Evolutionary conservation across 495 filamentous ascomycete species (phyloP).

Genomic region (Tuber calosporum): DNA sequence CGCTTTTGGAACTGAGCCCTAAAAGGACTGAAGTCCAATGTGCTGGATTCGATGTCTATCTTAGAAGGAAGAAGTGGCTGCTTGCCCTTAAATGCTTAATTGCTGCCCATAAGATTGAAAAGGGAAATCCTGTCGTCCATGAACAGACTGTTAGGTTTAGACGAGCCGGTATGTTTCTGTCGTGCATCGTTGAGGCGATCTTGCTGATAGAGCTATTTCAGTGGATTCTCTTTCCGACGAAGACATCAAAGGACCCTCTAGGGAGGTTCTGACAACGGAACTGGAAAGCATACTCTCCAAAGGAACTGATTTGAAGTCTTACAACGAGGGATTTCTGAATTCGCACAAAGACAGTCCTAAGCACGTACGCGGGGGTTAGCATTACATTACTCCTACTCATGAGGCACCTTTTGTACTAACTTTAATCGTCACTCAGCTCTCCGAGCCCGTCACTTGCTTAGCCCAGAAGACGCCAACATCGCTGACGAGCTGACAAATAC

Average conservation of each 20-base stretch:
- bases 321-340: conserved; percentile 60
- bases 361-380: conserved; percentile 49
- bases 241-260: conserved; percentile 33
- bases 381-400: not conserved
- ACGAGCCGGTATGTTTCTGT: conserved; percentile 46
- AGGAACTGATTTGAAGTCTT: conserved; percentile 53
- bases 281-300: conserved; percentile 55
- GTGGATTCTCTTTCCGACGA: conserved; percentile 35
- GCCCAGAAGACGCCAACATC: conserved; percentile 51
- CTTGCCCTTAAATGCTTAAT: conserved; percentile 79
- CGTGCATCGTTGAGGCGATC: not conserved
- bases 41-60: conserved; percentile 81
- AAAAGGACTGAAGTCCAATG: conserved; percentile 74
- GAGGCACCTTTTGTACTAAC: conserved; percentile 12
- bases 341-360: conserved; percentile 56
- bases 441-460: conserved; percentile 54
- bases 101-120: conserved; percentile 61
- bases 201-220: conserved; percentile 11
- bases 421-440: conserved; percentile 48
- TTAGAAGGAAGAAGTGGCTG: conserved; percentile 65
- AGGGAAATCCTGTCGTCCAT: conserved; percentile 66
- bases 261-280: conserved; percentile 25
- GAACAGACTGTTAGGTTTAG: conserved; percentile 67
- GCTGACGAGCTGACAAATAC: conserved; percentile 57
- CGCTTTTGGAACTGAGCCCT: conserved; percentile 72